These are phyloP conservation scores for Rhinocladiella mackenziei DNA, from an alignment of 2,329 filamentous ascomycete species.

Conservation along the genomic window DNA sequence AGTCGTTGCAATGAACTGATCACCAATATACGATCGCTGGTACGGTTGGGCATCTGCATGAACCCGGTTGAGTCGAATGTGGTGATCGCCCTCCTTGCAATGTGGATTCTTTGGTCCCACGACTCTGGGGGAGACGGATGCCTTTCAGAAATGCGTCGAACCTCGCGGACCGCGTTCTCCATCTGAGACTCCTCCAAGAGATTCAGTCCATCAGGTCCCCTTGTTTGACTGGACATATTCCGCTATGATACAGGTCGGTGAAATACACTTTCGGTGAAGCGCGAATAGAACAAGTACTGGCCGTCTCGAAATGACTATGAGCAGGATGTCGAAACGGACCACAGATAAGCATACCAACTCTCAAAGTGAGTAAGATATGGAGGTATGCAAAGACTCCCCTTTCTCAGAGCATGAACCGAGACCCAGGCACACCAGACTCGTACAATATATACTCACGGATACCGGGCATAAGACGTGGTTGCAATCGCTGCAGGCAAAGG, in stretches of 20 bases:
- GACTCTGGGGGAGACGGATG: slow-evolving; percentile 6
- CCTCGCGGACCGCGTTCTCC: slow-evolving; percentile 12
- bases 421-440: too few species aligned
- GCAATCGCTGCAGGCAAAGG: too few species aligned
- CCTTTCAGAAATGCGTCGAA: slow-evolving; percentile 15
- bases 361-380: neutral
- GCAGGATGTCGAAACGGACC: neutral
- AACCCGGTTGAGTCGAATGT: slow-evolving; percentile 16
- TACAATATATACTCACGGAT: too few species aligned
- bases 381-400: neutral
- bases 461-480: too few species aligned
- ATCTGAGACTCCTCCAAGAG: slow-evolving; percentile 8
- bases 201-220: slow-evolving; percentile 4
- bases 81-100: slow-evolving; percentile 16
- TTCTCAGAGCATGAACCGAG: too few species aligned
- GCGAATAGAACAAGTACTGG: too few species aligned
- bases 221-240: slow-evolving; percentile 13
- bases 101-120: slow-evolving; percentile 13
- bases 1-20: slow-evolving; percentile 42
- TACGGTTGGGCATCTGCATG: slow-evolving; percentile 10
- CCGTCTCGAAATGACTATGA: neutral
- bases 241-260: slow-evolving; percentile 1
- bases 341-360: neutral
- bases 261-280: too few species aligned
- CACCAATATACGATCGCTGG: slow-evolving; percentile 15